Evolutionary conservation across 805 yeast species (phyloP).

Genomic region (Naumovozyma baii): DNA sequence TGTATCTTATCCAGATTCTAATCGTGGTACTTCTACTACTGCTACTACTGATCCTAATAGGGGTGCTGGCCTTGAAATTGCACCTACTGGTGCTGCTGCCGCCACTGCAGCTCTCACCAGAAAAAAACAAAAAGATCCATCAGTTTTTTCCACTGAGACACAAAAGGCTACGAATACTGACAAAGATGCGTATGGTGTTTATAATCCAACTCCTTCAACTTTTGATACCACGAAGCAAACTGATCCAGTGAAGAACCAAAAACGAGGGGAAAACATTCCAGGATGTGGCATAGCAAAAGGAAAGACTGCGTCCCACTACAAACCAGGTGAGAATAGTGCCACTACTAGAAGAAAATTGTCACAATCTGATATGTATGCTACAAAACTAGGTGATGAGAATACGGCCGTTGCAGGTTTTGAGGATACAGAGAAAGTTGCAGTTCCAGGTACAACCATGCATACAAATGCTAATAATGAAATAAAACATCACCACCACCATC

Average conservation of each 20-base stretch:
- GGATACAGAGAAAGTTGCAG: background rate
- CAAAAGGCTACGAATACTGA: no score
- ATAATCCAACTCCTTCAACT: background rate
- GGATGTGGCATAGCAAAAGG: conserved; percentile 7
- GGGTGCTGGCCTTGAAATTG: background rate
- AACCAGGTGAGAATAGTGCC: background rate
- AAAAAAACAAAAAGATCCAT: background rate
- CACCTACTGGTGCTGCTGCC: background rate
- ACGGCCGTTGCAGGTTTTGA: background rate
- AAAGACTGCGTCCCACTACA: background rate
- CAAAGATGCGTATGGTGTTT: background rate
- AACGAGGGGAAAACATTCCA: conserved; percentile 4
- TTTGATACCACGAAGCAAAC: background rate
- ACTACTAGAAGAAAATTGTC: background rate
- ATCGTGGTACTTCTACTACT: background rate
- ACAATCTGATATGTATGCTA: background rate
- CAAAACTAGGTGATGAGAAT: background rate
- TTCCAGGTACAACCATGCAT: background rate
- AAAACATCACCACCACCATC: background rate
- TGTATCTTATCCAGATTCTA: background rate
- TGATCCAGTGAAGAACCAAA: no score
- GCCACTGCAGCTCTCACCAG: background rate
- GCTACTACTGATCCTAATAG: background rate
- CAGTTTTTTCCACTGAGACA: no score
- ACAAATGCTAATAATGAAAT: background rate